Base-by-base conservation (phyloP, 495 filamentous ascomycete genomes). In the Corynascus novoguineensis region DNA sequence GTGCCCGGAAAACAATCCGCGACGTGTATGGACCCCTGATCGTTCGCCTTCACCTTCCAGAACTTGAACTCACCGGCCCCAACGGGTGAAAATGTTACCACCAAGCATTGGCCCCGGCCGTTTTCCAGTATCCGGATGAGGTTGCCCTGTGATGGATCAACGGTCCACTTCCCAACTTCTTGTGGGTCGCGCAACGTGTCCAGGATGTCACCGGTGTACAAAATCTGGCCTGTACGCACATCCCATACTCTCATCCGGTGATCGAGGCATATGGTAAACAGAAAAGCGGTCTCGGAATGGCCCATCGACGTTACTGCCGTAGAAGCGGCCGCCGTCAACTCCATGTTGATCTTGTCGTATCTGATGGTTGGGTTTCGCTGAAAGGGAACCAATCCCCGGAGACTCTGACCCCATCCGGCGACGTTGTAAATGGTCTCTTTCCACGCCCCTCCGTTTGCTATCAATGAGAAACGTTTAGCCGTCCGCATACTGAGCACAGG, bases 51-150 rank as follows among this genome's bases (percentile, higher is more conserved):
- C 3, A 91, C 79, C 50, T 81, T 84, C 90, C 92, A 99, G 71
- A 99, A 92, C 71, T 97, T 97, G 81, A 99, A 97, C 60, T 90
- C 84, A 24, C 90, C 89, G 66, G 90, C 77, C 56, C 88, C 84
- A 63, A 90, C 77, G 9, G 93, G 90, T 31, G 91, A 96, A 68
- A 89, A 96, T 12, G 90, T 92, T 22, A 88, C 83, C 21, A 90
- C 80, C 56, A 88, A 80, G 61, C 89, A 90, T 41, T 79, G 74
- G 55, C 89, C 84, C 27, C 74, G 80, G 22, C 77, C 80, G 45
- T 82, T 75, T 38, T 86, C 81, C 51, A 92, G 76, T 14, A 96
- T 80, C 50, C 83, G 81, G 41, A 97, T 79, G 28, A 97, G 59
- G 75, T 86, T 71, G 71, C 77, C 70, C 78, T 88, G 66, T 62